Conservation (phyloP, 257 asterid species). For the Solanum lycopersicoides region DNA sequence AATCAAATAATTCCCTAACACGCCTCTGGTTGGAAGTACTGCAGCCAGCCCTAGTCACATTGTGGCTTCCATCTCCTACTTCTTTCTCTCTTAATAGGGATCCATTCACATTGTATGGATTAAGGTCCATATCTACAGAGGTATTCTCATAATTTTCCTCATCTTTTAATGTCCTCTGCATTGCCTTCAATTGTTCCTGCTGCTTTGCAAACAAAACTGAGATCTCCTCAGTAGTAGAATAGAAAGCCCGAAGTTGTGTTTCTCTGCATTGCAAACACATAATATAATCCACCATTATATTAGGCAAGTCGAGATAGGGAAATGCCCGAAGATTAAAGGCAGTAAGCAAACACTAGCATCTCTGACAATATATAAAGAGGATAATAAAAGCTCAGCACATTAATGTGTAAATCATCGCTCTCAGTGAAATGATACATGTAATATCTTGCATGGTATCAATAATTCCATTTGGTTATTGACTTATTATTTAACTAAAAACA, state of each 20-base stretch:
- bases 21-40: slow-evolving; percentile 17
- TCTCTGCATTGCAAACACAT: slow-evolving; percentile 46
- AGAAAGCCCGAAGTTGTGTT: slow-evolving; percentile 95
- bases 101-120: slow-evolving; percentile 18
- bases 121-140: slow-evolving; percentile 54
- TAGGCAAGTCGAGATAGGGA: background rate
- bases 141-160: slow-evolving; percentile 69
- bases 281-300: background rate
- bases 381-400: background rate
- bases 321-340: background rate
- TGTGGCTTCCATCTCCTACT: slow-evolving; percentile 18
- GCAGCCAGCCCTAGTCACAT: slow-evolving; percentile 19
- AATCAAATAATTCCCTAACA: slow-evolving; percentile 20
- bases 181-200: slow-evolving; percentile 90
- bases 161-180: slow-evolving; percentile 94
- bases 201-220: slow-evolving; percentile 68
- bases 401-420: background rate
- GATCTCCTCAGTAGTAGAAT: slow-evolving; percentile 96
- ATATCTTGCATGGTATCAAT: background rate
- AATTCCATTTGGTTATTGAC: background rate
- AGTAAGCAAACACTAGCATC: background rate
- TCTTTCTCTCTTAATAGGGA: slow-evolving; percentile 24
- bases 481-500: background rate
- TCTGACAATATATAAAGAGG: background rate
- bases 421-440: background rate